Evolutionary conservation across 176 grass and related monocot species (phyloP), one percentile per base, ranked within the genome.

Genomic region (Ensete glaucum): DNA sequence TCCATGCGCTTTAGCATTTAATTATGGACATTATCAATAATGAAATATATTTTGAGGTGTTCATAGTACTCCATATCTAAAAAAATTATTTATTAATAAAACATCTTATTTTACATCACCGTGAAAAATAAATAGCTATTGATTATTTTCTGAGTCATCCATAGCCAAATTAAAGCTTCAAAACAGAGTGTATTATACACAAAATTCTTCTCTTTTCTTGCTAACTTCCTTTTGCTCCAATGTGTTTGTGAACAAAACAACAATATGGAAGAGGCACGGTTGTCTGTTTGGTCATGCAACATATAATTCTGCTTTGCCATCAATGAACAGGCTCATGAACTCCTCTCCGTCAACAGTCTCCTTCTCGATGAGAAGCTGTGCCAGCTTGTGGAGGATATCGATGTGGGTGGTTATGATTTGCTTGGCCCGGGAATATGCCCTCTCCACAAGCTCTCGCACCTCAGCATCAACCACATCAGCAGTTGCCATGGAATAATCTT

Each of bases 281-380:
- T 23, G 19, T 43, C 23, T 54, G 22, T 43, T 50, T 12, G 19
- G 62, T 90, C 68, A 99, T 76, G 88, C 88, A 19, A 99, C 88
- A 68, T 85, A 99, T 55, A 99, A 63, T 84, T 94, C 90, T 1
- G 95, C 90, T 43, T 99, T 83, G 51, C 95, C 90, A 2, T 99
- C 95, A 15, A 99, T 99, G 81, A 99, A 99, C 22, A 99, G 78
- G 82, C 90, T 99, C 90, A 94, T 89, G 86, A 99, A 99, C 83
- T 99, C 90, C 78, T 99, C 95, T 0, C 95, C 95, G 9, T 99
- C 95, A 20, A 99, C 95, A 0, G 88, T 89, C 80, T 99, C 95
- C 84, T 99, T 94, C 84, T 99, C 95, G 3, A 99, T 94, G 27
- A 99, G 86, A 80, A 99, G 90, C 50, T 94, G 86, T 1, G 95